Conservation (phyloP, 305 asterid genomes). For the Solanum hybrid region DNA sequence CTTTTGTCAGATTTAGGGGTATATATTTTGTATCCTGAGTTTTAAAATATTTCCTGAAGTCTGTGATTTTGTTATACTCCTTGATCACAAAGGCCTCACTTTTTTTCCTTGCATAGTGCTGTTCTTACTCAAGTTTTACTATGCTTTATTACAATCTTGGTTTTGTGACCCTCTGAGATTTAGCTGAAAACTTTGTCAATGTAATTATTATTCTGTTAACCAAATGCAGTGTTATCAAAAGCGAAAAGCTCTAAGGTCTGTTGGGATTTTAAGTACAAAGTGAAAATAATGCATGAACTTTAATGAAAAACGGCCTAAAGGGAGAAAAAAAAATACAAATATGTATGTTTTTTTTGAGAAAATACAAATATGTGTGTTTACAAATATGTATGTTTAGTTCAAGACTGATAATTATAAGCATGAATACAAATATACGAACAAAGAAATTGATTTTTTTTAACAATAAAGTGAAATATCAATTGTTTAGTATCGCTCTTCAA, state of each 20-base stretch:
- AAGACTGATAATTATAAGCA: not conserved
- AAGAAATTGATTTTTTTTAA: not conserved
- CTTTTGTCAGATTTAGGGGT: not conserved
- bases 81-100: not conserved
- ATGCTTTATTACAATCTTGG: not conserved
- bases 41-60: not conserved
- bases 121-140: not conserved
- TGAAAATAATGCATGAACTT: not conserved
- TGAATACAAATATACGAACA: not conserved
- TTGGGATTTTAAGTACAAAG: not conserved
- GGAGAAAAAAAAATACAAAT: not conserved
- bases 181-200: not conserved
- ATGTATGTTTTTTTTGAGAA: no score
- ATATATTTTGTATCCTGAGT: not conserved
- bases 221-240: not conserved
- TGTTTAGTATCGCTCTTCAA: not conserved
- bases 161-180: not conserved
- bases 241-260: not conserved
- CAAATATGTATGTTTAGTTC: not conserved
- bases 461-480: not conserved
- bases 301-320: not conserved
- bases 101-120: not conserved
- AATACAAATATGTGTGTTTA: not conserved
- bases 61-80: not conserved
- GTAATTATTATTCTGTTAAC: not conserved